Conservation (phyloP, 345 rosid genomes). For the Streptanthus diversifolius region DNA sequence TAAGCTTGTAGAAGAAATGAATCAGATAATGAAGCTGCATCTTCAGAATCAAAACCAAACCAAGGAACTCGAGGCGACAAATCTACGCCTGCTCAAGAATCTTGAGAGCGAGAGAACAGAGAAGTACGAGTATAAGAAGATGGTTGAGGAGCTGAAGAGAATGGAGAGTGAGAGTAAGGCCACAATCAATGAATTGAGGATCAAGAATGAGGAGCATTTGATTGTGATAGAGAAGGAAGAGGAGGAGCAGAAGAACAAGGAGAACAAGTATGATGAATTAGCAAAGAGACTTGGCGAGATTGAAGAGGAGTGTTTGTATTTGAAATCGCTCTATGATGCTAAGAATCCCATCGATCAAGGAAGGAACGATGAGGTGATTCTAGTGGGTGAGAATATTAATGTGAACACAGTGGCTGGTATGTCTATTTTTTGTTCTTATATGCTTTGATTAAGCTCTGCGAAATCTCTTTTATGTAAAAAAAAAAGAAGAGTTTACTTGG, state of each 20-base stretch:
- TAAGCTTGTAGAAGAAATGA: not conserved
- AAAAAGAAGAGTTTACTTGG: not conserved
- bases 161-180: not conserved
- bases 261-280: not conserved
- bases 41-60: not conserved
- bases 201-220: conserved; percentile 2
- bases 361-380: not conserved
- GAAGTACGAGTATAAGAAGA: not conserved
- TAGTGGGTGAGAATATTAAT: not conserved
- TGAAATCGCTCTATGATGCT: conserved; percentile 1
- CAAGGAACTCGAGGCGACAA: not conserved
- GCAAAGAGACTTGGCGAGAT: not conserved
- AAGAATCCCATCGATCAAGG: not conserved
- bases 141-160: conserved; percentile 6
- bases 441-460: not conserved
- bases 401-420: not conserved
- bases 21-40: not conserved
- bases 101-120: conserved; percentile 19
- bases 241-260: not conserved
- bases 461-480: not conserved
- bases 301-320: not conserved
- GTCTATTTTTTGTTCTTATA: not conserved
- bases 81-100: not conserved
- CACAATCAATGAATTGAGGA: not conserved
- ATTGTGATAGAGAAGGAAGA: not conserved